Conservation (phyloP, 306 rosid species). For the Quercus suber region DNA sequence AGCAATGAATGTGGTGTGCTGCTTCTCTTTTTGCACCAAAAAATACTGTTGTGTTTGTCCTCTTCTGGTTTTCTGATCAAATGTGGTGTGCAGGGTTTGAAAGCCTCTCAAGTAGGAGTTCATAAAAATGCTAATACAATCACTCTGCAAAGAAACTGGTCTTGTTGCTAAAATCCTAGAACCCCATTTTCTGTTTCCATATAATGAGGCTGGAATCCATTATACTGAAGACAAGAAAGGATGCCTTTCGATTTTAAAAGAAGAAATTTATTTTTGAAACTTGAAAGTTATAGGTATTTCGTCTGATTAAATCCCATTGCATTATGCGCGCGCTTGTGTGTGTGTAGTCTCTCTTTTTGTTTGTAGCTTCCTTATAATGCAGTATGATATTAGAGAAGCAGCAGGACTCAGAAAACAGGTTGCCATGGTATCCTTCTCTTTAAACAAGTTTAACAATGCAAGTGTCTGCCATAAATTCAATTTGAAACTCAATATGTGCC, state of each 20-base stretch:
- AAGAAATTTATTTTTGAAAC: not conserved
- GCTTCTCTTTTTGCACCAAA: not conserved
- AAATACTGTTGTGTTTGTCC: too few relatives aligned
- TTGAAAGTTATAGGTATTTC: not conserved
- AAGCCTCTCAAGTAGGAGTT: slow-evolving; percentile 55
- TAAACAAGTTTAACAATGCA: slow-evolving; percentile 19
- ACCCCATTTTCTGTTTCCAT: not conserved
- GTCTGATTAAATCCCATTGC: not conserved
- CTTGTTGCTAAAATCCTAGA: not conserved
- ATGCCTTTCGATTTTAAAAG: not conserved
- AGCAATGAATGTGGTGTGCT: not conserved
- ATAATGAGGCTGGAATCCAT: not conserved
- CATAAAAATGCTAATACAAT: not conserved
- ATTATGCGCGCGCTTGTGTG: not conserved
- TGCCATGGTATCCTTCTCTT: not conserved
- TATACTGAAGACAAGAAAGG: not conserved
- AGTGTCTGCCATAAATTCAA: slow-evolving; percentile 17
- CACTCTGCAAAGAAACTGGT: not conserved
- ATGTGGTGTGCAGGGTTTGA: slow-evolving; percentile 48
- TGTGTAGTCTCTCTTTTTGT: not conserved
- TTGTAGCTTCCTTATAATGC: not conserved
- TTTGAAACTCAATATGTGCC: not conserved
- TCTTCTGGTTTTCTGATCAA: not conserved
- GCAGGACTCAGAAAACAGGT: too few relatives aligned
- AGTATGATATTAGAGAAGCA: too few relatives aligned